A percentile compares a stretch with the other conserved stretches of the same genome.
Conservation (phyloP, 228 moss, liverwort and hornwort genomes). For the Sphagnum fallax region DNA sequence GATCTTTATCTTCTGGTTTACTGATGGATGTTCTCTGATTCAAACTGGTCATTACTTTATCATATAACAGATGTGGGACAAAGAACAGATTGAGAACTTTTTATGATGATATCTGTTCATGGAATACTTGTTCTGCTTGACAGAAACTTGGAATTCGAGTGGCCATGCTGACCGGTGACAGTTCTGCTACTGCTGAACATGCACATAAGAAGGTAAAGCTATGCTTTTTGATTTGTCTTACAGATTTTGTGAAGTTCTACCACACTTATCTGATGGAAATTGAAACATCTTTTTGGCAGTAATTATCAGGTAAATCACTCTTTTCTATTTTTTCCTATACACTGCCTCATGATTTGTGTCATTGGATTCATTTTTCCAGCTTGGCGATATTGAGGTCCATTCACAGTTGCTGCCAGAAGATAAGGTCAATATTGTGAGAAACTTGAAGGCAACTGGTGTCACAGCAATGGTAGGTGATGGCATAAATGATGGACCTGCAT, state of each 20-base stretch:
- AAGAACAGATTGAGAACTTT: too few relatives aligned
- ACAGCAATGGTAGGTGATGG: conserved; percentile 96
- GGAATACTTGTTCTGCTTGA: not conserved
- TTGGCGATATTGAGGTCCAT: conserved; percentile 80
- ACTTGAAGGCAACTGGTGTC: conserved; percentile 53
- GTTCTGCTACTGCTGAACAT: conserved; percentile 56
- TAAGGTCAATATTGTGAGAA: conserved; percentile 68
- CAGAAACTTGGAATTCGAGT: conserved; percentile 74
- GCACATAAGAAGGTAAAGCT: conserved; percentile 51
- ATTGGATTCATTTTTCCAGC: conserved; percentile 23
- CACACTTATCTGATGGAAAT: too few relatives aligned
- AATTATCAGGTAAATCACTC: too few relatives aligned
- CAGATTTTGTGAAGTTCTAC: not conserved
- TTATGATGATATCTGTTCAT: too few relatives aligned
- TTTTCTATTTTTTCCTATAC: too few relatives aligned
- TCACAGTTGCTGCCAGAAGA: conserved; percentile 83
- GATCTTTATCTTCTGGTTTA: too few relatives aligned
- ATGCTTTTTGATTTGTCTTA: not conserved
- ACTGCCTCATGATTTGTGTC: too few relatives aligned
- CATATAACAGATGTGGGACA: too few relatives aligned
- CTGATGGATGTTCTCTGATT: too few relatives aligned
- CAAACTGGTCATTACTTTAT: too few relatives aligned
- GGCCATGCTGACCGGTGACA: conserved; percentile 93
- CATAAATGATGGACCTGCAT: conserved; percentile 91
- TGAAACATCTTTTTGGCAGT: too few relatives aligned